Evolutionary conservation across 2,329 filamentous ascomycete genomes (phyloP), one percentile per base, ranked within the genome.

Genomic region (Paraphoma sp.): DNA sequence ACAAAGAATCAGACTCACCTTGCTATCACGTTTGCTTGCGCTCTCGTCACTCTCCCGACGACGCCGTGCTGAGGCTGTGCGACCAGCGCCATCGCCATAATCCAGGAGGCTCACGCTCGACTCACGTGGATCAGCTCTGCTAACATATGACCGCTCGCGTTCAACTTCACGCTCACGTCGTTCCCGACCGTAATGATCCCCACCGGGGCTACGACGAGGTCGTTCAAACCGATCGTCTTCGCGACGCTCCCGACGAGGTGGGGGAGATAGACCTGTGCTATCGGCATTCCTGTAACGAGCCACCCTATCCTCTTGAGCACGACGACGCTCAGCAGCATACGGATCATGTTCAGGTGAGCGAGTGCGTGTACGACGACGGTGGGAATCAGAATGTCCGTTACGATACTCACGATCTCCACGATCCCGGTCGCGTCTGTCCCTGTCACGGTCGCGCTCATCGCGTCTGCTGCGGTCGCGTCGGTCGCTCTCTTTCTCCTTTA

Each of bases 291-390:
- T 89, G 79, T 97, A 96, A 68, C 96, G 93, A 64, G 93, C 90
- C 79, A 98, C 96, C 46, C 96, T 89, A 73, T 97, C 93, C 55
- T 93, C 93, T 72, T 95, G 93, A 43, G 94, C 94, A 76, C 94
- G 95, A 70, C 93, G 90, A 64, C 95, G 88, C 74, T 99, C 95
- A 57, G 93, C 95, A 78, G 98, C 95, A 77, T 99, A 99, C 17
- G 92, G 87, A 79, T 99, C 93, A 56, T 87, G 86, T 77, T 98
- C 95, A n/a, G 93, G 93, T 67, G 90, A 93, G 69, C 93, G 92
- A 73, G 91, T 96, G 67, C 87, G 86, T 67, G 91, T 84, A 64
- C 81, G 81, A 63, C 79, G 76, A 53, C 76, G 76, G 48, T 76
- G 72, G 57, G 75, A 72, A 56, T 74, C 71, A 58, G 68, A 64